Evolutionary conservation across 192 early-diverging fungal genomes (phyloP), one percentile per base, ranked within the genome.

Genomic region (Backusella parvicylindrica): DNA sequence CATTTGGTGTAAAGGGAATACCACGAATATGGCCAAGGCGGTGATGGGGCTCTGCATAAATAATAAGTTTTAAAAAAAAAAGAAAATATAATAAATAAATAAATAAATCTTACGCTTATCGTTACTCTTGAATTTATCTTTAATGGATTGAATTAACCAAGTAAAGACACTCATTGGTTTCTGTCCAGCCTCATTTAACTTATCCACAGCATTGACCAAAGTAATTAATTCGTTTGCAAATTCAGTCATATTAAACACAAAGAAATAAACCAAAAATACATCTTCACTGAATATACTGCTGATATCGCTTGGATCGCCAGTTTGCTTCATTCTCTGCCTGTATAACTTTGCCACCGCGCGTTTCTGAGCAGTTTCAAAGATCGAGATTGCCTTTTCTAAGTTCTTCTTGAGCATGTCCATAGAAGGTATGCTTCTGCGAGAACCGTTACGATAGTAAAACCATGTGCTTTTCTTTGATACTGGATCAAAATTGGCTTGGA

Each of bases 261-360:
- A 94, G 73, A 93, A 95, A 74, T 91, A 91, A 30, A 92, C 89
- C 67, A 91, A 77, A 65, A 94, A 93, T 26, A 95, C 87, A 77
- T 92, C 89, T 78, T 94, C 92, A n/a, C 90, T 88, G 18, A 73
- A 70, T 5, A 38, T 49, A 79, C 76, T 12, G 71, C 80, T 21
- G 53, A 67, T 40, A 64, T 81, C 47, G 6, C 26, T 41, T 40
- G 71, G 69, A 68, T 82, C 33, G 47, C 74, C 15, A 28, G 32
- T 68, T 35, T 6, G 75, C 4, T 73, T 73, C 26, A 75, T 70
- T 41, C 77, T 66, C 12, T 85, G 81, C 4, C 74, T 72, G 64
- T 89, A 85, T n/a, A 89, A 72, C 35, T 71, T 60, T 21, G 79
- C 78, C 1, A 89, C 47, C 0, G 86, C 86, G 47, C 80, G 77